Base-by-base conservation (phyloP, 1,139 yeast genomes). In the Scheffersomyces titani region DNA sequence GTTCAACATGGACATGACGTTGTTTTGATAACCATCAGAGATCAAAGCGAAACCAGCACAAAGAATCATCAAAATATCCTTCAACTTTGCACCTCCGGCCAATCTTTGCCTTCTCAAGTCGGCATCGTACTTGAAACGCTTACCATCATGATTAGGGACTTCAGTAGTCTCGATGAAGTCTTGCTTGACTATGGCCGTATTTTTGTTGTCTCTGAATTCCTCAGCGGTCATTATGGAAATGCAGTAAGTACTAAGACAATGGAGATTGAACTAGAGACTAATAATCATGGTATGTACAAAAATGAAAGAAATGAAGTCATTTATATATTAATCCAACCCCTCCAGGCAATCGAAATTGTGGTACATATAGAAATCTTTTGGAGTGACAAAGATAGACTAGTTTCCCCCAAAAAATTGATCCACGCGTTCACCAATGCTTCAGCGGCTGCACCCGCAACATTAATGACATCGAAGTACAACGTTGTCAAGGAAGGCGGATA, bases 21-120 rank as follows among this genome's bases (percentile, higher is more conserved):
- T 84, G 66, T 86, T 85, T 65, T 85, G 88, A 69, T 86, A 86
- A 6, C 90, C 90, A 66, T 86, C 90, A 21, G 86, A 80, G 62
- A 84, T 79, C 62, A 86, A 73, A 1, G 89, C 90, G 56, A 81
- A 83, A 19, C 89, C 89, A 16, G 86, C 78, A 65, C 85, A 80
- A 52, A 81, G 64, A 55, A 83, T 79, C 53, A 81, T 74, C 65
- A 82, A 66, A 51, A 74, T 61, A 59, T 78, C 82, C 51, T 63
- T 71, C 51, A 65, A 46, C 48, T 63, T 63, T 16, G 72, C 70
- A 2, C 77, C 77, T 1, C 65, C 67, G 7, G 56, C 64, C 53
- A 75, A 70, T 56, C 84, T 70, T 21, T 62, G 61, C 47, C 59
- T 61, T 66, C 84, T 72, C 46, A 63, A 67, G 18, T 72, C 78